These are phyloP conservation scores for Fraxinus angustifolia DNA, from an alignment of 305 asterid species.

Conservation along the genomic window DNA sequence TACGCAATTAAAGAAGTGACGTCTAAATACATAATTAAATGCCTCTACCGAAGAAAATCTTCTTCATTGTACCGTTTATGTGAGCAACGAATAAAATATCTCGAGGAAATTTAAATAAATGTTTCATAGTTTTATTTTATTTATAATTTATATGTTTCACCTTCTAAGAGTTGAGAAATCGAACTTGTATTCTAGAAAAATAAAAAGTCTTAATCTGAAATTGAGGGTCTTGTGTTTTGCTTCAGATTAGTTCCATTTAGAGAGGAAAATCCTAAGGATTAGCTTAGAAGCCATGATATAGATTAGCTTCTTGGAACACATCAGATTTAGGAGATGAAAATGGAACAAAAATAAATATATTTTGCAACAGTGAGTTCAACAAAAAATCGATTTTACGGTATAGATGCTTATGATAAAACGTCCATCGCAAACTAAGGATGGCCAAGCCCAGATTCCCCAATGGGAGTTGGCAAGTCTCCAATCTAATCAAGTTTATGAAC, in stretches of 20 bases:
- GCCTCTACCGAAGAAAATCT: not conserved
- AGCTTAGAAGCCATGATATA: not conserved
- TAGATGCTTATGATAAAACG: too few species aligned
- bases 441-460: not conserved
- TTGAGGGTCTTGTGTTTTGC: too few species aligned
- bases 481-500: not conserved
- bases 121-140: not conserved
- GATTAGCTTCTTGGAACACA: not conserved
- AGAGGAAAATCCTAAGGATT: not conserved
- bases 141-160: conserved; percentile 7
- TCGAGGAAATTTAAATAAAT: not conserved
- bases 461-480: not conserved
- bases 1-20: conserved; percentile 13
- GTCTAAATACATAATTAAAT: conserved; percentile 12
- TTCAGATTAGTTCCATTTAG: not conserved
- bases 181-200: conserved; percentile 1
- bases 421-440: too few species aligned
- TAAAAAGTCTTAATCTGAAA: too few species aligned
- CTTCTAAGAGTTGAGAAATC: conserved; percentile 19
- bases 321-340: not conserved
- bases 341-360: not conserved
- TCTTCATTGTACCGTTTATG: not conserved
- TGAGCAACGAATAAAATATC: not conserved
- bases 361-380: not conserved
- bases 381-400: not conserved